Evolutionary conservation across 805 yeast genomes (phyloP).

Genomic region (Metschnikowia gelsemii): DNA sequence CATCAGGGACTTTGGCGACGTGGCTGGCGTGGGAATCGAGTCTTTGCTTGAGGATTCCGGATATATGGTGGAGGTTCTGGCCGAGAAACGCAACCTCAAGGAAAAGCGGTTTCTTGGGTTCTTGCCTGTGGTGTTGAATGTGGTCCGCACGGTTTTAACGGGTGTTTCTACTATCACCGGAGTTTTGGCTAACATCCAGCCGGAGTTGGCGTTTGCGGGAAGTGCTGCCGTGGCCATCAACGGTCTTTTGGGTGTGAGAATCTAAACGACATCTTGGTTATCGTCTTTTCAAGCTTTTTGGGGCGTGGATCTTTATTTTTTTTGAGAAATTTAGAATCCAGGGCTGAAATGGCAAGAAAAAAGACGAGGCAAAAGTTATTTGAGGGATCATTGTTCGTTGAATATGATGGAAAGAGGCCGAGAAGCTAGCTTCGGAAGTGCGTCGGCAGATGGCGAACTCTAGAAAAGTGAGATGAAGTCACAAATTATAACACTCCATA

Average conservation of each 20-base stretch:
- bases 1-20: conserved; percentile 4
- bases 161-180: not conserved
- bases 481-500: too few relatives aligned
- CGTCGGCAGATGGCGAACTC: too few relatives aligned
- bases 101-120: not conserved
- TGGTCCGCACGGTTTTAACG: not conserved
- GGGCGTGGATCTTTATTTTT: too few relatives aligned
- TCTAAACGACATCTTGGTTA: too few relatives aligned
- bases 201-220: not conserved
- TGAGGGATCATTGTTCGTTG: too few relatives aligned
- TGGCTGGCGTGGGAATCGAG: not conserved
- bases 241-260: not conserved
- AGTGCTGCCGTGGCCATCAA: not conserved
- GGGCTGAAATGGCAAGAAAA: too few relatives aligned
- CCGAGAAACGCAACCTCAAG: not conserved
- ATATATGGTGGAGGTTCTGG: not conserved
- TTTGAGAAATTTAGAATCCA: too few relatives aligned
- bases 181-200: not conserved
- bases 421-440: too few relatives aligned
- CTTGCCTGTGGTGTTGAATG: not conserved
- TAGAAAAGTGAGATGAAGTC: too few relatives aligned
- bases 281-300: too few relatives aligned
- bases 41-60: conserved; percentile 3
- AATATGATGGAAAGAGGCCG: too few relatives aligned
- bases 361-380: too few relatives aligned